Evolutionary conservation across 78 protist genomes (phyloP).

Genomic region (Dictyostelium citrinum): DNA sequence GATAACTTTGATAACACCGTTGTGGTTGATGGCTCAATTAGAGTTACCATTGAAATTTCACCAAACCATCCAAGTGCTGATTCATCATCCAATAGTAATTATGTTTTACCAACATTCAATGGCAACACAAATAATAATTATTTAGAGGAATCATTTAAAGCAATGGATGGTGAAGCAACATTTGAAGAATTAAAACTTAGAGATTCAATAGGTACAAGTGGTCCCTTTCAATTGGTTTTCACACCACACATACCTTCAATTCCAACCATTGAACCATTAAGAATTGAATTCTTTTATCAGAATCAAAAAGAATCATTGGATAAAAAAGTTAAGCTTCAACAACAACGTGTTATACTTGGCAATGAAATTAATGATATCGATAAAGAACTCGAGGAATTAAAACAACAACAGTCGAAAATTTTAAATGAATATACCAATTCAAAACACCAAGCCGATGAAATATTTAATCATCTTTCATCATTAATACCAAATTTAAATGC

Average conservation of each 20-base stretch:
- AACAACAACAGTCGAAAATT: neutral
- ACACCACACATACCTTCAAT: neutral
- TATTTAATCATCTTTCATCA: neutral
- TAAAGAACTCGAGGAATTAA: neutral
- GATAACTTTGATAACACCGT: constrained; percentile 19
- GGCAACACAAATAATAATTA: neutral
- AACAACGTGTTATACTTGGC: neutral
- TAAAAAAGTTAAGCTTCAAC: constrained; percentile 27
- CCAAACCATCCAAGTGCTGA: neutral
- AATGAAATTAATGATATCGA: constrained; percentile 19
- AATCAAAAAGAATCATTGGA: constrained; percentile 35
- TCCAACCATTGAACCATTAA: neutral
- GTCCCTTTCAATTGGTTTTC: constrained; percentile 1
- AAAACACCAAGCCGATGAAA: neutral
- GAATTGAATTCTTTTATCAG: constrained; percentile 16
- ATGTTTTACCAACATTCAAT: neutral
- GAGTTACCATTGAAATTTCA: constrained; percentile 5
- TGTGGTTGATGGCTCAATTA: neutral
- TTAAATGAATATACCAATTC: neutral
- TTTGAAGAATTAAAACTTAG: neutral
- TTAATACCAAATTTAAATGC: neutral
- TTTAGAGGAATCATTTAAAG: neutral
- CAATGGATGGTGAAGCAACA: constrained; percentile 16
- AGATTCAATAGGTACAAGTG: constrained; percentile 10
- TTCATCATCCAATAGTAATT: neutral